Evolutionary conservation across 257 asterid genomes (phyloP).

Genomic region (Verbascum thapsus): DNA sequence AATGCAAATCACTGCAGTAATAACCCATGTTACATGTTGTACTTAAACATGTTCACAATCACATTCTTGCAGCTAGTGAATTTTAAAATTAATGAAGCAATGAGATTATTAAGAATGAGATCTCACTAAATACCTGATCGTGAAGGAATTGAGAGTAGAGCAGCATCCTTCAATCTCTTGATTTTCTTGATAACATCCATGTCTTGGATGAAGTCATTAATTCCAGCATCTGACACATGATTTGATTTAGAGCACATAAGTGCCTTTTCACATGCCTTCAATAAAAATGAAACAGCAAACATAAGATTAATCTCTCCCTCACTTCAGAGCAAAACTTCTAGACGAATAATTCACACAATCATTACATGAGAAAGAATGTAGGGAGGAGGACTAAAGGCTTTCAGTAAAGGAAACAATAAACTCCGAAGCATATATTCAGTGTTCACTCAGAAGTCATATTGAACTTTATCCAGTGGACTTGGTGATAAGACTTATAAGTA

Average conservation of each 20-base stretch:
- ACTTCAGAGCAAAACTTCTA: background rate
- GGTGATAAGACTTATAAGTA: background rate
- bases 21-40: conserved; percentile 13
- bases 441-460: background rate
- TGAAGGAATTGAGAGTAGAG: conserved; percentile 54
- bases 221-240: conserved; percentile 30
- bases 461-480: background rate
- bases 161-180: conserved; percentile 55
- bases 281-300: conserved; percentile 19
- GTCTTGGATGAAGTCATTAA: conserved; percentile 29
- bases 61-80: conserved; percentile 19
- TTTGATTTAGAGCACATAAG: conserved; percentile 38
- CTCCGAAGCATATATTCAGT: background rate
- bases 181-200: conserved; percentile 45
- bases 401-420: conserved; percentile 13
- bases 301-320: conserved; percentile 14
- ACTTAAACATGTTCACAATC: background rate
- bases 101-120: conserved; percentile 21
- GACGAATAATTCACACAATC: conserved; percentile 5
- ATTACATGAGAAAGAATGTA: conserved; percentile 4
- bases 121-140: conserved; percentile 57
- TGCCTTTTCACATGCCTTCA: conserved; percentile 83
- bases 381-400: conserved; percentile 3
- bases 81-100: conserved; percentile 11
- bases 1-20: background rate